Evolutionary conservation across 2,329 filamentous ascomycete species (phyloP).

Genomic region (Akanthomyces lecanii): DNA sequence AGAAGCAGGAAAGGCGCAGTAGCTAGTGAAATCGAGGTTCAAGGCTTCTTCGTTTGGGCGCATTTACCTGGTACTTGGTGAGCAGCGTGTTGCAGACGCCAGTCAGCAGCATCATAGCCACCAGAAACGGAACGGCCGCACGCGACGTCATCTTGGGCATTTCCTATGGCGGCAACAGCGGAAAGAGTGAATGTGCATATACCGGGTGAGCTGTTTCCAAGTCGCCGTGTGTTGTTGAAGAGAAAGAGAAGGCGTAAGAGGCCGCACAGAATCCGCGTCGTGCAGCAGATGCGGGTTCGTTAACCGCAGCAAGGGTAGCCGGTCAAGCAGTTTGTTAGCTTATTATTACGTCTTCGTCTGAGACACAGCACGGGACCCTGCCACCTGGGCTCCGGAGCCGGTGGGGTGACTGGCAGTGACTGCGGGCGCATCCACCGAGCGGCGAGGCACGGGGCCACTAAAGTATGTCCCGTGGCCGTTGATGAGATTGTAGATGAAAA

Average conservation of each 20-base stretch:
- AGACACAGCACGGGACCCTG: background rate
- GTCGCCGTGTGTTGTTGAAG: background rate
- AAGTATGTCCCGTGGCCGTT: background rate
- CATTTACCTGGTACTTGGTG: conserved; percentile 83
- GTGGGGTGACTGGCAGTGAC: too few species aligned
- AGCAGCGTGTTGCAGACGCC: conserved; percentile 95
- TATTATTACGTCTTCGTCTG: conserved; percentile 3
- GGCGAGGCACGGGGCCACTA: background rate
- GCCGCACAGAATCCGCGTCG: background rate
- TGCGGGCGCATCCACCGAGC: background rate
- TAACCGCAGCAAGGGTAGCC: background rate
- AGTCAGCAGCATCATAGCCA: conserved; percentile 94
- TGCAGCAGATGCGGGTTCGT: background rate
- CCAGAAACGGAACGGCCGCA: conserved; percentile 74
- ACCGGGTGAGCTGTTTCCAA: background rate
- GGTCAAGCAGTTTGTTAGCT: background rate
- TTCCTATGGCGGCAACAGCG: background rate
- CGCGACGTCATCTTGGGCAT: conserved; percentile 60
- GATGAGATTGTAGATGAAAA: too few species aligned
- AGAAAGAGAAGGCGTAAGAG: background rate
- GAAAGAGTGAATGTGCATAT: background rate
- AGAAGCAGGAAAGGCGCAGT: too few species aligned
- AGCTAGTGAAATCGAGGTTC: too few species aligned
- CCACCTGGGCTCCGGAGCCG: too few species aligned
- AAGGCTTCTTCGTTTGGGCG: background rate